These are phyloP conservation scores for Prinsepia uniflora DNA, from an alignment of 306 rosid species.

Conservation along the genomic window DNA sequence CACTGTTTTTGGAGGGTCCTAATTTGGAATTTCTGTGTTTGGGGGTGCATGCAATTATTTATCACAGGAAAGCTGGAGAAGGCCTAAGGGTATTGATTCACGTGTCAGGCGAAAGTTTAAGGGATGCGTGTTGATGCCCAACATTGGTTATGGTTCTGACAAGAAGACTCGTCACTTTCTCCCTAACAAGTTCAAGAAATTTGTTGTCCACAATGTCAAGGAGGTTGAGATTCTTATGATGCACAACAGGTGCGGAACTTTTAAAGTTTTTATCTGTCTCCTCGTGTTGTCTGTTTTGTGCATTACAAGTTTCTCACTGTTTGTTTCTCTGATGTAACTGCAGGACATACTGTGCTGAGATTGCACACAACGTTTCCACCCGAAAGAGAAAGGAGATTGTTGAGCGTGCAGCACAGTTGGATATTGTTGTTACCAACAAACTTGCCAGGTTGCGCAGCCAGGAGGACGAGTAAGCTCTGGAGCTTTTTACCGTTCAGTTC, in stretches of 20 bases:
- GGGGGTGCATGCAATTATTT: neutral
- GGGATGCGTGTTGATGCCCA: slow-evolving; percentile 75
- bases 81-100: slow-evolving; percentile 87
- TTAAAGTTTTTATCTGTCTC: neutral
- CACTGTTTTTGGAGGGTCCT: neutral
- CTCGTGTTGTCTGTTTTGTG: neutral
- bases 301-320: neutral
- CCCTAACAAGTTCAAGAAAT: slow-evolving; percentile 76
- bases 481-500: neutral
- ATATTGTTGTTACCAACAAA: slow-evolving; percentile 70
- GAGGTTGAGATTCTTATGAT: slow-evolving; percentile 74
- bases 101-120: slow-evolving; percentile 87
- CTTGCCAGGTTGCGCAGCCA: slow-evolving; percentile 76
- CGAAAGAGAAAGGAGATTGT: slow-evolving; percentile 69
- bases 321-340: neutral
- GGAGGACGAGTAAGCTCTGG: slow-evolving; percentile 53
- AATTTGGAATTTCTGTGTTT: neutral
- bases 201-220: slow-evolving; percentile 53
- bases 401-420: slow-evolving; percentile 73
- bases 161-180: slow-evolving; percentile 76
- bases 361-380: slow-evolving; percentile 66
- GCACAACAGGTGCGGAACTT: slow-evolving; percentile 57
- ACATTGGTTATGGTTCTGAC: slow-evolving; percentile 71
- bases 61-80: slow-evolving; percentile 61
- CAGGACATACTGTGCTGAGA: slow-evolving; percentile 79